Evolutionary conservation across 1,284 basidiomycete genomes (phyloP), one percentile per base, ranked within the genome.

Genomic region (Taiwanofungus camphoratus): DNA sequence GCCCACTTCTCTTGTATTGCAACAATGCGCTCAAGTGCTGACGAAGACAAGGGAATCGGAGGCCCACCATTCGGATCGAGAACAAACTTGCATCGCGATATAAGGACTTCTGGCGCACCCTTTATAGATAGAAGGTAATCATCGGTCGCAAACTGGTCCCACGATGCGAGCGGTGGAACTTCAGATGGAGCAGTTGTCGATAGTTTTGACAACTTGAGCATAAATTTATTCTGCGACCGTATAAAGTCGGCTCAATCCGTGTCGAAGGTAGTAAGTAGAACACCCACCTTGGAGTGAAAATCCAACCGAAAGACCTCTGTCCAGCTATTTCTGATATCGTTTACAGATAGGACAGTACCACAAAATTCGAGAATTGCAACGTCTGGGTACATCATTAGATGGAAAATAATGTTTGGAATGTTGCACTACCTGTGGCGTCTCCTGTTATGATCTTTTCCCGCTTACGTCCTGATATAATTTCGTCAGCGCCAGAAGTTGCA

Each of bases 61-160:
- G 54, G 40, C 4, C 57, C 51, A 24, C 65, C 66, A 3, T 63
- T 62, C 0, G 61, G 47, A n/a, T 67, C 52, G 41, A 70, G 49
- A 46, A 69, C 62, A 15, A 52, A 58, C 0, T 64, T 55, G 52
- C 76, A 79, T 32, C 73, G 69, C 13, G 68, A 66, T 30, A 81
- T 55, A 2, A 82, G 66, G 27, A 79, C 61, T 38, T 82, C 79
- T 0, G 79, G 79, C 1, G 78, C 74, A 16, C 77, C 77, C 56
- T 79, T 79, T 44, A 69, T 63, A 16, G 70, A 56, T 4, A 79
- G 64, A 19, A 77, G 54, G 44, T 64, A 62, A 44, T 69, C 67
- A 9, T 45, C 46, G 0, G 49, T 19, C 2, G 49, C 32, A 44
- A 62, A 68, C 22, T 61, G 47, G 36, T 68, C 66, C 57, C 64